Base-by-base conservation (phyloP, 106 monocot genomes). In the Xerophyta viscosa region DNA sequence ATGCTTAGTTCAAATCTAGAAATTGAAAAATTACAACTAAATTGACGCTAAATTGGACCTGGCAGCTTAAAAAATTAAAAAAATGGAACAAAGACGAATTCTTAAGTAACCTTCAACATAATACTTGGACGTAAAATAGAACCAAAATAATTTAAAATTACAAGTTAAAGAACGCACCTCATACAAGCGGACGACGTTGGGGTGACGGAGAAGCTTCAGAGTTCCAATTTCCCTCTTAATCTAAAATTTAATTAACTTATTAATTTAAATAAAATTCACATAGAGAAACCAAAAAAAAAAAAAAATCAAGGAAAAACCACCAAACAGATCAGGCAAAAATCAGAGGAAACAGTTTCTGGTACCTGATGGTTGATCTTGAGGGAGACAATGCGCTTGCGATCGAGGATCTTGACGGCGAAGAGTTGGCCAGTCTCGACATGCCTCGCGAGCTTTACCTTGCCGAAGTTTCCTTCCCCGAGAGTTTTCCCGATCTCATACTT, bases 171-270 rank as follows among this genome's bases (percentile, higher is more conserved):
- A 18, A 48, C 49, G 46, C 31, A 87, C 81, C 86, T 87, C 87
- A 17, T 79, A 62, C 22, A 88, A 46, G 6, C 75, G 71, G 49
- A 83, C 89, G 46, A 90, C 84, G 41, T 90, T 84, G 20, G 84
- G 84, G 68, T 85, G 84, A 52, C 61, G 71, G 49, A 85, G 65
- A 53, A 85, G 71, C 71, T 86, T 86, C 80, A 90, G 45, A 45
- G 84, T 90, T 51, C 65, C 79, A 27, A 90, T 90, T 77, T 90
- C 89, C 60, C 84, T 72, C 71, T 74, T 80, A 33, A 90, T 84
- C 89, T 84, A 63, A 33, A 33, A 6, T 33, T 11, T 11, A 33
- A 33, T 33, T 33, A 33, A 33, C 33, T 33, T 33, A n/a, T n/a
- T n/a, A n/a, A n/a, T n/a, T n/a, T n/a, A n/a, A n/a, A n/a, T 11